Evolutionary conservation across 2,329 filamentous ascomycete species (phyloP).

Genomic region (Anisogramma anomala): DNA sequence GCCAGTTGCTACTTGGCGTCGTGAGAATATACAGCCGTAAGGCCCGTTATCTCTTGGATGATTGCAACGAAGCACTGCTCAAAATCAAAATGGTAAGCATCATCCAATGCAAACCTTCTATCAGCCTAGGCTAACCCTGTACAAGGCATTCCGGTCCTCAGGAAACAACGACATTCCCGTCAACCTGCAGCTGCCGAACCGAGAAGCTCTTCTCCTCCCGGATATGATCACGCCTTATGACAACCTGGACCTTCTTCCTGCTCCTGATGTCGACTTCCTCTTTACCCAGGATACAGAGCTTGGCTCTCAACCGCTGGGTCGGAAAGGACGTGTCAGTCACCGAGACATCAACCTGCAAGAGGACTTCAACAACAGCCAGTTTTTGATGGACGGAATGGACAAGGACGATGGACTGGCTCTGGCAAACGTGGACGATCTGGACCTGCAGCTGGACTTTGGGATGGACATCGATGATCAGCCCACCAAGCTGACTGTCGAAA

Average conservation of each 20-base stretch:
- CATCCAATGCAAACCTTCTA: background rate
- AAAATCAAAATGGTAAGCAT: constrained; percentile 90
- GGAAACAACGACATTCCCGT: constrained; percentile 93
- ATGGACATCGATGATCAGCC: constrained; percentile 59
- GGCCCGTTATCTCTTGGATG: constrained; percentile 88
- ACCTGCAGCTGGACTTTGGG: constrained; percentile 63
- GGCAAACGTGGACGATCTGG: constrained; percentile 50
- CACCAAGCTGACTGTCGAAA: constrained; percentile 58
- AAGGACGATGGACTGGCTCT: constrained; percentile 46
- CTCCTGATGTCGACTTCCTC: constrained; percentile 78
- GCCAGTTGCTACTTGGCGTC: constrained; percentile 87
- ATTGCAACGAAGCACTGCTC: constrained; percentile 93
- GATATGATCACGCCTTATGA: constrained; percentile 92
- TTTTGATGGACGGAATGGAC: constrained; percentile 56
- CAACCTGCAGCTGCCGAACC: constrained; percentile 67
- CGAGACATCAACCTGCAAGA: constrained; percentile 59
- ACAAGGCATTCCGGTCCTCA: constrained; percentile 79
- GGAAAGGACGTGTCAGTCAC: constrained; percentile 46
- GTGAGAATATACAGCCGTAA: constrained; percentile 97
- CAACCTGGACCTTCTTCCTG: constrained; percentile 62
- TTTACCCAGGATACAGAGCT: constrained; percentile 43
- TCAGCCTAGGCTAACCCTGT: constrained; percentile 23
- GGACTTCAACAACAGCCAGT: constrained; percentile 65
- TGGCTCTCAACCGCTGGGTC: constrained; percentile 40
- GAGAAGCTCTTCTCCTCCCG: constrained; percentile 76